Percentiles rank a stretch among this genome's conserved stretches.
phyloP scores from a whole-genome alignment of 2,329 filamentous ascomycete genomes.

The Aspergillus novoparasiticus region DNA sequence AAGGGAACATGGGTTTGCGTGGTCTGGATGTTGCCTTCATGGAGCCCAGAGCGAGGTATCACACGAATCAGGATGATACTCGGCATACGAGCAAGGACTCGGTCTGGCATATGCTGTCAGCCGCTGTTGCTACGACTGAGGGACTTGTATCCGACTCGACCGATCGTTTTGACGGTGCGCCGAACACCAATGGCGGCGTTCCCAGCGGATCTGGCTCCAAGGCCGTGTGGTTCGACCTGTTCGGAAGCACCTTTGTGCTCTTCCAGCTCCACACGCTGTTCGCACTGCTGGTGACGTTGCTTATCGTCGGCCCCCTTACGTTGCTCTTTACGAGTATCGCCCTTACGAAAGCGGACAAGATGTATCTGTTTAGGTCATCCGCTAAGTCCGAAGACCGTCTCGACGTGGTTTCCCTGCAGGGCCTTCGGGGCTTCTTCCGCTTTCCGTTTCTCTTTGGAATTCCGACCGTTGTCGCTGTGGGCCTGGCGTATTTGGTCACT shows the following conservation, averaged over 20 bases:
- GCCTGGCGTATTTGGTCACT: constrained; percentile 71
- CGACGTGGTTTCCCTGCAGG: constrained; percentile 66
- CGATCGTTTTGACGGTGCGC: constrained; percentile 64
- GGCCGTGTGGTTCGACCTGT: constrained; percentile 93
- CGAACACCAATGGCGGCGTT: constrained; percentile 62
- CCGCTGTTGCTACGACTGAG: constrained; percentile 73
- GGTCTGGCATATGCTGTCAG: constrained; percentile 95
- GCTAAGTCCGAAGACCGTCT: constrained; percentile 63
- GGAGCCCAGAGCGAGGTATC: constrained; percentile 81
- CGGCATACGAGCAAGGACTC: constrained; percentile 68
- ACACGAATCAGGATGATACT: constrained; percentile 85
- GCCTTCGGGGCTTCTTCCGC: constrained; percentile 80
- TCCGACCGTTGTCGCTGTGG: constrained; percentile 69
- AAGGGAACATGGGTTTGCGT: constrained; percentile 74
- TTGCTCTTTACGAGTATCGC: constrained; percentile 70
- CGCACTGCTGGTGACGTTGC: constrained; percentile 79
- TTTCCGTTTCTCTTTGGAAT: constrained; percentile 75
- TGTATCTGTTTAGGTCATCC: constrained; percentile 79
- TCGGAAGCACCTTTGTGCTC: constrained; percentile 76
- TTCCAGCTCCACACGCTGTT: constrained; percentile 83
- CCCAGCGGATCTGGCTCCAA: constrained; percentile 67
- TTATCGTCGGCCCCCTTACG: constrained; percentile 76
- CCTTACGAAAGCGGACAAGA: constrained; percentile 73
- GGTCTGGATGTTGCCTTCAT: constrained; percentile 93
- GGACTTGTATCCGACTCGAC: constrained; percentile 70